Evolutionary conservation across 768 basidiomycete genomes (phyloP).

Genomic region (Rhizopogon vinicolor): DNA sequence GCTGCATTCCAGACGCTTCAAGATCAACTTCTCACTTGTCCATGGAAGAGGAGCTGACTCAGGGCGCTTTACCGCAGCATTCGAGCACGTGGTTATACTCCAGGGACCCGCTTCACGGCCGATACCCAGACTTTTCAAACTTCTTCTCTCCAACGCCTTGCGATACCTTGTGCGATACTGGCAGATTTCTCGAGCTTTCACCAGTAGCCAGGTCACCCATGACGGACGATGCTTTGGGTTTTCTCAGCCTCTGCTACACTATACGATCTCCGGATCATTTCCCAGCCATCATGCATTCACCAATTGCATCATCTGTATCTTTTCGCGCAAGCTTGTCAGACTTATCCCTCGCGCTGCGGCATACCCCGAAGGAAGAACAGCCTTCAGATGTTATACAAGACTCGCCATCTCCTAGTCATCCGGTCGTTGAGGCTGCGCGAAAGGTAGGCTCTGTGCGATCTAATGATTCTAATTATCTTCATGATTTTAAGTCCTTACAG

Average conservation of each 20-base stretch:
- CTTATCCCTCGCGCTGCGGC: not conserved
- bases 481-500: not conserved
- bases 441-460: not conserved
- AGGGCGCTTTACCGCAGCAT: not conserved
- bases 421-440: not conserved
- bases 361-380: not conserved
- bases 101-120: constrained; percentile 25
- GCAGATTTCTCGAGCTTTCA: not conserved
- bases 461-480: too few relatives aligned
- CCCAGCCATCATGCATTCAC: not conserved
- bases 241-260: too few relatives aligned
- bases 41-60: not conserved
- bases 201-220: not conserved
- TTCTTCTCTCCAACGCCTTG: constrained; percentile 18
- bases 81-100: constrained; percentile 13
- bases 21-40: not conserved
- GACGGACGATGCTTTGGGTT: not conserved
- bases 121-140: constrained; percentile 29
- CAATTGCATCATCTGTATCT: not conserved
- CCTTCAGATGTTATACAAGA: not conserved
- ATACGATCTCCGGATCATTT: not conserved
- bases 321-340: not conserved
- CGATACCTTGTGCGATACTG: not conserved
- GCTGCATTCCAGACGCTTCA: not conserved
- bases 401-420: not conserved